Base-by-base conservation (phyloP, 2,329 filamentous ascomycete species). In the Fonsecaea monophora region DNA sequence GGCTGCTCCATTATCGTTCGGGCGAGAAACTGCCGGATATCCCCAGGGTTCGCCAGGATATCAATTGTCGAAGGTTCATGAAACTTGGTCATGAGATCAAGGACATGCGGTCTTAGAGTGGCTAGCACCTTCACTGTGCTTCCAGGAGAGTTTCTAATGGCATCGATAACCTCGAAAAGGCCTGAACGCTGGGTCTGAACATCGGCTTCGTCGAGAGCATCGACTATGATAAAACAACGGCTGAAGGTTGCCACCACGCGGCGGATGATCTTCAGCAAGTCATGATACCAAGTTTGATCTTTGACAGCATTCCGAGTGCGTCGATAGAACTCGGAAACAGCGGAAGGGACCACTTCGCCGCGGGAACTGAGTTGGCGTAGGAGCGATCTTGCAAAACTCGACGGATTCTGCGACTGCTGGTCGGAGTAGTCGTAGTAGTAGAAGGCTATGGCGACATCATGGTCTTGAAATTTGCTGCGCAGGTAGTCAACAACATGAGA, bases 381-480 rank as follows among this genome's bases (percentile, higher is more conserved):
- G 15, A 77, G 56, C 34, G 70, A 70, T 45, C 71, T 68, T 32
- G 73, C 64, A 12, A 76, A 66, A 9, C 70, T 65, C 9, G 65
- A 58, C 1, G 70, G 61, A 32, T 62, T 67, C 48, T 75, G 74
- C 15, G 67, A 56, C 18, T 73, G 65, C 32, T 71, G 71, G 40
- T 77, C 75, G 21, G 70, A 73, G 62, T 75, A 74, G 66, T 76
- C 75, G 62, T 73, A 76, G 66, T 77, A 77, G 42, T 73, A 73
- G 62, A 70, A 74, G 9, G 70, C 70, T n/a, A 77, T 66, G 25
- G 66, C 62, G 37, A 66, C 59, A 18, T 69, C 64, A 10, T 60
- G 65, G 42, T 61, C 59, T 37, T 63, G 59, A 53, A 67, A 65
- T 25, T 21, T 62, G 25, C 62, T 53, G 25, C 60, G 65, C 13